Percentiles rank a stretch among this genome's conserved stretches.
Evolutionary conservation across 1,284 basidiomycete genomes (phyloP).

Genomic region (Cryptococcus depauperatus): DNA sequence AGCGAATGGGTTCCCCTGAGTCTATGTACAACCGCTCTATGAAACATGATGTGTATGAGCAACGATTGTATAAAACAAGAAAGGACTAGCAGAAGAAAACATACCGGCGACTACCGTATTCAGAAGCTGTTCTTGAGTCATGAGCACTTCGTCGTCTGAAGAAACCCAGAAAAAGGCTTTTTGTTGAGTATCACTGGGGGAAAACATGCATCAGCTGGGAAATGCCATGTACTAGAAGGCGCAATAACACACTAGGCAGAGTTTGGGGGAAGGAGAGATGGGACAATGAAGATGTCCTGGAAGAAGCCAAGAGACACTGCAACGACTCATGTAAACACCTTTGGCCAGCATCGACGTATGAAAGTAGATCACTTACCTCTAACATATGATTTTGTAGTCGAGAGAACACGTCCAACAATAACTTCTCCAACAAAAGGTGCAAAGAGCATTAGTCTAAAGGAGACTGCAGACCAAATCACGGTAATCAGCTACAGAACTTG

Average conservation of each 20-base stretch:
- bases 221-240: neutral
- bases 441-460: constrained; percentile 84
- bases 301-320: constrained; percentile 86
- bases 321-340: constrained; percentile 4
- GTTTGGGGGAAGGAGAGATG: constrained; percentile 57
- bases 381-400: constrained; percentile 72
- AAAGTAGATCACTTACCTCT: constrained; percentile 65
- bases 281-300: constrained; percentile 75
- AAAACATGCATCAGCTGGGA: constrained; percentile 1
- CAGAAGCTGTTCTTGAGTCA: constrained; percentile 55
- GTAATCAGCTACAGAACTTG: neutral
- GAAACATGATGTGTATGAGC: neutral
- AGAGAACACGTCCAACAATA: constrained; percentile 77
- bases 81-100: constrained; percentile 4
- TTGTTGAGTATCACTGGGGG: constrained; percentile 64
- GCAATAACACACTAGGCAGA: constrained; percentile 24
- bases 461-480: constrained; percentile 51
- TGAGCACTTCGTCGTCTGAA: constrained; percentile 46
- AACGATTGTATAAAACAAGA: neutral
- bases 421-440: constrained; percentile 86
- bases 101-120: constrained; percentile 43
- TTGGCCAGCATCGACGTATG: too few relatives aligned
- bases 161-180: constrained; percentile 75
- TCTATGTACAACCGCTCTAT: constrained; percentile 76
- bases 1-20: constrained; percentile 70